Evolutionary conservation across 352 stramenopile species (phyloP), one percentile per base, ranked within the genome.

Genomic region (Phytophthora fragariaefolia): DNA sequence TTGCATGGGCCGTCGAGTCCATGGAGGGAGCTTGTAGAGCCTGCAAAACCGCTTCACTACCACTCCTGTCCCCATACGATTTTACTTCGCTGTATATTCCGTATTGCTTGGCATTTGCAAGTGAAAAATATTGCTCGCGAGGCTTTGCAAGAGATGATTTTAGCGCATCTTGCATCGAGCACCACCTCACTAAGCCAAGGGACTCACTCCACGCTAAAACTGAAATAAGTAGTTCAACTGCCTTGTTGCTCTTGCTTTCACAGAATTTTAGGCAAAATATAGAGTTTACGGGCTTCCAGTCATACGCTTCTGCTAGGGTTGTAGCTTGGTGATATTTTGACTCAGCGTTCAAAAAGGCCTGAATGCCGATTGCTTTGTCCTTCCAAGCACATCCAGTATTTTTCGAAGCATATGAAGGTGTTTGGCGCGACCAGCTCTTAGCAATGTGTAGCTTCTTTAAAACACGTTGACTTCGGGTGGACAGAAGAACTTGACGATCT

Each of bases 401-500:
- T 20, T 6, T 5, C 28, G 26, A 40, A 47, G 23, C 34, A 48
- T 58, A 67, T 15, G 51, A 36, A 4, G 22, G 61, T 52, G 28
- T 22, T 53, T 23, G 40, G 8, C 22, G 40, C 23, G 63, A 52
- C 69, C 65, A 77, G 26, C 32, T 77, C 27, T 38, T 58, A 17
- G 47, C 40, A 28, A 74, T 57, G 40, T 77, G 46, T 2, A 90
- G 24, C 22, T 83, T 90, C 3, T 56, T 73, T 51, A 86, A 49
- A 4, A 89, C 42, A 4, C 76, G 71, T 22, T 77, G 70, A 17
- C 56, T 74, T 47, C 56, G 54, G n/a, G 46, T 65, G 34, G 66
- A 69, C 10, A 83, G 24, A 27, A 89, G 61, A 17, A 80, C 6
- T 15, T 85, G 73, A 1, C 69, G 57, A 36, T 85, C 34, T 26